Percentiles rank a stretch among this genome's conserved stretches.
Evolutionary conservation across 257 asterid species (phyloP).

Genomic region (Rhazya stricta): DNA sequence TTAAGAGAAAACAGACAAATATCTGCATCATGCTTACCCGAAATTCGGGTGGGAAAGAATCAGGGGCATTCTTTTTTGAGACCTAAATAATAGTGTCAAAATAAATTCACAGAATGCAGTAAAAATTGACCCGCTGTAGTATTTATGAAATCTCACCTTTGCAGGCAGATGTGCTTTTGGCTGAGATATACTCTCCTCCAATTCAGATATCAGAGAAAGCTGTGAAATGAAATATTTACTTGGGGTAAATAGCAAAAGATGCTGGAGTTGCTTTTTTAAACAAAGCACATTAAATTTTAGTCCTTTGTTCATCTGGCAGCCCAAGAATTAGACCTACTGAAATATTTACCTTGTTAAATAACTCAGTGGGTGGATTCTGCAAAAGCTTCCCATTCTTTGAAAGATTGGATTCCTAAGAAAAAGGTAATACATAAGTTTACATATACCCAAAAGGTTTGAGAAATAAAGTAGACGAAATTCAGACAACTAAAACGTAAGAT

Average conservation of each 20-base stretch:
- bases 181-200: constrained; percentile 25
- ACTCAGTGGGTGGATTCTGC: constrained; percentile 44
- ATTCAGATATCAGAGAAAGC: constrained; percentile 59
- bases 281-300: background rate
- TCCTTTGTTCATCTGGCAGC: background rate
- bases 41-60: constrained; percentile 39
- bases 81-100: constrained; percentile 26
- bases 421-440: background rate
- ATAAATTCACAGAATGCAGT: background rate
- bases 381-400: constrained; percentile 24
- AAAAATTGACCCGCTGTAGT: background rate
- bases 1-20: background rate
- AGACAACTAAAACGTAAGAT: background rate
- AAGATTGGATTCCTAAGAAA: constrained; percentile 40
- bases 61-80: constrained; percentile 40
- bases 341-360: constrained; percentile 48
- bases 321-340: background rate
- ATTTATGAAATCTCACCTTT: constrained; percentile 40
- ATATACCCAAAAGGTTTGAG: constrained; percentile 1
- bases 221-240: constrained; percentile 19
- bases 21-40: constrained; percentile 36
- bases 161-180: constrained; percentile 23
- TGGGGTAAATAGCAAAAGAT: background rate
- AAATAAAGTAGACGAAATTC: background rate
- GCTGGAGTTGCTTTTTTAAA: background rate